Evolutionary conservation across 2,329 filamentous ascomycete species (phyloP).

Genomic region (Fusarium robinianum): DNA sequence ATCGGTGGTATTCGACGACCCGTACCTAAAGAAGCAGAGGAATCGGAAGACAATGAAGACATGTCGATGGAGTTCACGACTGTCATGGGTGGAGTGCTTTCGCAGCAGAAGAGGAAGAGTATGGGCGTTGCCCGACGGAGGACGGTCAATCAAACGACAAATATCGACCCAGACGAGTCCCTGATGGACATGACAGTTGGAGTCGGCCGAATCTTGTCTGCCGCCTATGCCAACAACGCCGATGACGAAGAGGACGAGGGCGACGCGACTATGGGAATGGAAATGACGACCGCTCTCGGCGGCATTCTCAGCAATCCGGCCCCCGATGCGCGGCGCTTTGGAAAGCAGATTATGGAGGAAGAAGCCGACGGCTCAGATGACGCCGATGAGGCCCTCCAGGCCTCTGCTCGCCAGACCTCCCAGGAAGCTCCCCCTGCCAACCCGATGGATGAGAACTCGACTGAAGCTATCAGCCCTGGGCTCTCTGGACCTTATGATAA

Average conservation of each 20-base stretch:
- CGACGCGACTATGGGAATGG: conserved; percentile 59
- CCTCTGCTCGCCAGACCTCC: conserved; percentile 31
- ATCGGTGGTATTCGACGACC: conserved; percentile 68
- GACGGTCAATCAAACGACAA: conserved; percentile 41
- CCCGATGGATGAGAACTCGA: conserved; percentile 36
- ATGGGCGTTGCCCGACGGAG: conserved; percentile 28
- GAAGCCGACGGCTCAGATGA: conserved; percentile 57
- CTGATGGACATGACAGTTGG: conserved; percentile 63
- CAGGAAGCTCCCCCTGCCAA: conserved; percentile 31
- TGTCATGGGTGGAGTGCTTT: conserved; percentile 61
- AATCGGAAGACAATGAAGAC: conserved; percentile 61
- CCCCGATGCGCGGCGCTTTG: conserved; percentile 42
- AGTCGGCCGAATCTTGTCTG: conserved; percentile 58
- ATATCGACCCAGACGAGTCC: conserved; percentile 38
- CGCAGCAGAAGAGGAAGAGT: conserved; percentile 36
- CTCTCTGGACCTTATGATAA: conserved; percentile 58
- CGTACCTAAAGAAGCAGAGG: conserved; percentile 40
- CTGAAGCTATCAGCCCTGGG: conserved; percentile 56
- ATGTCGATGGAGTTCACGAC: conserved; percentile 81
- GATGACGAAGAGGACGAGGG: conserved; percentile 40
- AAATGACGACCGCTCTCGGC: conserved; percentile 68
- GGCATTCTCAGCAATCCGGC: conserved; percentile 57
- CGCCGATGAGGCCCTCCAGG: conserved; percentile 45
- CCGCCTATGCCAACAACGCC: conserved; percentile 36
- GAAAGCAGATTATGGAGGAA: conserved; percentile 62